phyloP scores from a whole-genome alignment of 345 rosid species.

The Cardamine chenopodiifolia region DNA sequence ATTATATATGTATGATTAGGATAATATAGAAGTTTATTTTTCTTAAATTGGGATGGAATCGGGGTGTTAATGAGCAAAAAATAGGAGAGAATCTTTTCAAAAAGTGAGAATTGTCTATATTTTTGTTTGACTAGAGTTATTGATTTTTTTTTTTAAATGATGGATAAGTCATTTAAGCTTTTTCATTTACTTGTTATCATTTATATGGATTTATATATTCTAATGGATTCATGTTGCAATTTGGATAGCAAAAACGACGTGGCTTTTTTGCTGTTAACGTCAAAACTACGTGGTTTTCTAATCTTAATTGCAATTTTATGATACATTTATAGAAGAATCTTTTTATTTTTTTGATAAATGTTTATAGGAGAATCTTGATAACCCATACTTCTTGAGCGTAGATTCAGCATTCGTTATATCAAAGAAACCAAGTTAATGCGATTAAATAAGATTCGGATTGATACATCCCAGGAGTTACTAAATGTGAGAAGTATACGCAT shows the following conservation, averaged over 20 bases:
- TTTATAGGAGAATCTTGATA: neutral
- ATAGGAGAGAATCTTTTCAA: conserved; percentile 11
- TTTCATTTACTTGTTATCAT: neutral
- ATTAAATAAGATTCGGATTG: conserved; percentile 5
- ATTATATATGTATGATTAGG: neutral
- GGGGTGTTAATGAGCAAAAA: neutral
- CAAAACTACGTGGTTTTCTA: conserved; percentile 7
- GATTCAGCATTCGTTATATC: neutral
- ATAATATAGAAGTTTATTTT: neutral
- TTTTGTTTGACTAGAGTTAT: conserved; percentile 21
- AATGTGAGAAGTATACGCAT: neutral
- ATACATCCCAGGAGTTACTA: neutral
- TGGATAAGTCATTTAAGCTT: conserved; percentile 11
- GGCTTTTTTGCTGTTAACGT: conserved; percentile 3
- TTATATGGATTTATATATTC: neutral
- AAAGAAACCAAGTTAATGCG: neutral
- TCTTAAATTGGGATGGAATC: conserved; percentile 8
- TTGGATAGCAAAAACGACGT: conserved; percentile 7
- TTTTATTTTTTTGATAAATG: neutral
- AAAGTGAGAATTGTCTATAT: conserved; percentile 21
- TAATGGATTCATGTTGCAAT: neutral
- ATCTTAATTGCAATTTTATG: neutral
- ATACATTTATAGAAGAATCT: conserved; percentile 7
- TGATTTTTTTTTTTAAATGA: too few species aligned
- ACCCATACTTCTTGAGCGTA: conserved; percentile 4